Evolutionary conservation across 768 basidiomycete species (phyloP).

Genomic region (Pholiota molesta): DNA sequence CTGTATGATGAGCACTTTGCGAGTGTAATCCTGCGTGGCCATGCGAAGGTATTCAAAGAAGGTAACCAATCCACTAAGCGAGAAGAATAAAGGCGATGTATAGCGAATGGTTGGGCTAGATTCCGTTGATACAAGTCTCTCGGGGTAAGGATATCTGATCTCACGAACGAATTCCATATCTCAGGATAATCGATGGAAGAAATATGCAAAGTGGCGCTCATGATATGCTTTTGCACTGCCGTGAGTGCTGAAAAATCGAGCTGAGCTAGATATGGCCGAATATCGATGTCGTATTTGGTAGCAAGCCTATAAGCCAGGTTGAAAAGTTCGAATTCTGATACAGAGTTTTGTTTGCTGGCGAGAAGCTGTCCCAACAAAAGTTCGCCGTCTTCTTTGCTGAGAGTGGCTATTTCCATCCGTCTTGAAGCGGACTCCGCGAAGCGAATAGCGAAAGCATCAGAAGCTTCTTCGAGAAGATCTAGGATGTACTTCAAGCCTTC

Average conservation of each 20-base stretch:
- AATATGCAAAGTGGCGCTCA: constrained; percentile 45
- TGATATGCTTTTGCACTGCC: constrained; percentile 53
- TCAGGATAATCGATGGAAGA: constrained; percentile 44
- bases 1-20: constrained; percentile 61
- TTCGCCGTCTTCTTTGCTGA: constrained; percentile 40
- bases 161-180: constrained; percentile 67
- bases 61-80: constrained; percentile 48
- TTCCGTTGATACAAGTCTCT: constrained; percentile 54
- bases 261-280: constrained; percentile 49
- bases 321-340: constrained; percentile 67
- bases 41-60: constrained; percentile 67
- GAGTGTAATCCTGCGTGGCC: constrained; percentile 57
- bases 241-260: constrained; percentile 62
- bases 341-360: constrained; percentile 50
- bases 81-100: constrained; percentile 67
- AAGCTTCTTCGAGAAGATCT: constrained; percentile 51
- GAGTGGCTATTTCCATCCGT: constrained; percentile 23
- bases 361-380: constrained; percentile 49
- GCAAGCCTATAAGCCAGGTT: constrained; percentile 51
- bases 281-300: constrained; percentile 44
- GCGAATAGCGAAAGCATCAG: constrained; percentile 44
- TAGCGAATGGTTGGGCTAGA: constrained; percentile 52
- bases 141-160: constrained; percentile 58
- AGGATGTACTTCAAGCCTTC: constrained; percentile 47
- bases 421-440: constrained; percentile 38